Evolutionary conservation across 768 basidiomycete genomes (phyloP), one percentile per base, ranked within the genome.

Genomic region (Hygrophoropsis aurantiaca): DNA sequence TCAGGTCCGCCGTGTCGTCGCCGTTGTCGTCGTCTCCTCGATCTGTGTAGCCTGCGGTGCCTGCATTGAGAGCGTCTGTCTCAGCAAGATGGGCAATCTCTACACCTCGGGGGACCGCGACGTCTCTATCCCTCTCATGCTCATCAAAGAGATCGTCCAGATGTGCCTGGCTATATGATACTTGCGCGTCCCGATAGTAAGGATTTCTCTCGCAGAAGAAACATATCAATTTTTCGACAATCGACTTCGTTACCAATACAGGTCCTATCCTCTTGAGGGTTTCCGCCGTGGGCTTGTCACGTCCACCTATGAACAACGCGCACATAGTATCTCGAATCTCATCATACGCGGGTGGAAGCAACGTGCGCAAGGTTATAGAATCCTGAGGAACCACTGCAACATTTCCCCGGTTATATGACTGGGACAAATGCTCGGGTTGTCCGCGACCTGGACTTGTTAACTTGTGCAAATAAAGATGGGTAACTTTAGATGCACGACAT

Each of bases 311-410:
- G 53, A 58, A 23, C 44, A 61, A 1, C 50, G 51, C 3, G 55
- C 59, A 47, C 51, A 54, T 24, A 56, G 56, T 52, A 56, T 60
- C n/a, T 19, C 55, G 16, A 11, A 44, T 11, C 20, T 19, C n/a
- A 2, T 34, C n/a, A 8, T 20, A 18, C 2, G 3, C 40, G 15
- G 1, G 24, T 41, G 10, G 0, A 49, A 51, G 3, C 51, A 55
- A n/a, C n/a, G n/a, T n/a, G n/a, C n/a, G n/a, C n/a, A n/a, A n/a
- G n/a, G n/a, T n/a, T n/a, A n/a, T n/a, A n/a, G n/a, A n/a, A n/a
- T n/a, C n/a, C n/a, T n/a, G n/a, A n/a, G n/a, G n/a, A n/a, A n/a
- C n/a, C n/a, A n/a, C n/a, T n/a, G n/a, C n/a, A n/a, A n/a, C n/a
- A n/a, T n/a, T n/a, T n/a, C n/a, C n/a, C n/a, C n/a, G n/a, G n/a